Percentiles rank a stretch among this genome's conserved stretches.
Evolutionary conservation across 169 alveolate species (phyloP).

Genomic region (Cryptosporidium sp.): DNA sequence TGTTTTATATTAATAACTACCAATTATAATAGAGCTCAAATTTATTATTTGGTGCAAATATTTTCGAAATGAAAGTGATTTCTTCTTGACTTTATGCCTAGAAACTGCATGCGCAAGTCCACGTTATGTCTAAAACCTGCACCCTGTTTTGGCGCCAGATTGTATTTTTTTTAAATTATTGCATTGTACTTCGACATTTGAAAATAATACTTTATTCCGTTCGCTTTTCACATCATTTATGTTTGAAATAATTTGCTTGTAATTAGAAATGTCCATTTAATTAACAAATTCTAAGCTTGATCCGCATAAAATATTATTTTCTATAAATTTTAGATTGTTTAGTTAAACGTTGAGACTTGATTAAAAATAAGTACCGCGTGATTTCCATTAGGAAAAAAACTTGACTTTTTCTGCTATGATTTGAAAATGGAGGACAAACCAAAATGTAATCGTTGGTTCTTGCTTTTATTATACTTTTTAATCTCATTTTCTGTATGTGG

Average conservation of each 20-base stretch:
- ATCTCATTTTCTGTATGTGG: conserved; percentile 74
- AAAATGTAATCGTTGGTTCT: conserved; percentile 68
- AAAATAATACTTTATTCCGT: background rate
- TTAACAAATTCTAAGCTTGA: background rate
- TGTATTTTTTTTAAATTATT: background rate
- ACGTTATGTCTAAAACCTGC: conserved; percentile 73
- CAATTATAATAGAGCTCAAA: conserved; percentile 37
- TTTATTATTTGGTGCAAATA: conserved; percentile 51
- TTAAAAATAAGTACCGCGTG: conserved; percentile 38
- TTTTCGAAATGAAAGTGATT: conserved; percentile 18
- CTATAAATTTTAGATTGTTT: too few relatives aligned
- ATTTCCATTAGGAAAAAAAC: conserved; percentile 20
- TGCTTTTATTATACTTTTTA: conserved; percentile 35
- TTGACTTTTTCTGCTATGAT: background rate
- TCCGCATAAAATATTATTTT: background rate
- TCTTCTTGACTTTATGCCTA: conserved; percentile 22
- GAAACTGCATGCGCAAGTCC: conserved; percentile 74
- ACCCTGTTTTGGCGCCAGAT: conserved; percentile 69
- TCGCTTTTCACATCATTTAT: background rate
- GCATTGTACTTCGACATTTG: background rate
- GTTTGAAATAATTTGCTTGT: background rate
- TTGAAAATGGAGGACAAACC: conserved; percentile 45
- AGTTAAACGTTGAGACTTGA: conserved; percentile 8
- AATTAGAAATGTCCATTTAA: background rate
- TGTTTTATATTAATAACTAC: background rate